These are phyloP conservation scores for Skeletonema potamos DNA, from an alignment of 108 stramenopile species.

Conservation along the genomic window DNA sequence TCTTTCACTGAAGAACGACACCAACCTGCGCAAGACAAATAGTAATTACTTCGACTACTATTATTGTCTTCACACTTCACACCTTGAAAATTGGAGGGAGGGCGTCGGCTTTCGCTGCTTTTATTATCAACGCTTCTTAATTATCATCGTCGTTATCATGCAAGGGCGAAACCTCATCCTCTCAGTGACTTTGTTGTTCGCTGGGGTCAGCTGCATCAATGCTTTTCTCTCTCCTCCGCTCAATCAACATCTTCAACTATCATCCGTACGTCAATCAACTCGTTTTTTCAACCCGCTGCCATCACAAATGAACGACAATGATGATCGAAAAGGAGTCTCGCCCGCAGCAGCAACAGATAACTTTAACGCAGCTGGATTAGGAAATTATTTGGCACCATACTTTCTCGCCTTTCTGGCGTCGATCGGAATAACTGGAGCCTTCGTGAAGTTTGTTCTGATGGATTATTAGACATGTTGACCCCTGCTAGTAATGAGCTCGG, in stretches of 20 bases:
- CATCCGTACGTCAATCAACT: neutral
- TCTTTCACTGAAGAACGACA: no score
- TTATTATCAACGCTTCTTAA: neutral
- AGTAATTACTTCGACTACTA: no score
- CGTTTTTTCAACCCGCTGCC: neutral
- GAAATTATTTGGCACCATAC: constrained; percentile 50
- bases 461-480: constrained; percentile 35
- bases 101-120: neutral
- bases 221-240: neutral
- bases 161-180: neutral
- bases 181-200: neutral
- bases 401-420: constrained; percentile 44
- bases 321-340: neutral
- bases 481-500: neutral
- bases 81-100: no score
- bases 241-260: neutral
- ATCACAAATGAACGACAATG: neutral
- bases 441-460: constrained; percentile 56
- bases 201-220: neutral
- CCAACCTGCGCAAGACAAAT: no score
- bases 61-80: no score
- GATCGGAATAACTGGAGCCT: constrained; percentile 46
- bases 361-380: constrained; percentile 54
- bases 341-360: constrained; percentile 9
- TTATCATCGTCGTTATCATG: neutral